Evolutionary conservation across 2,329 filamentous ascomycete species (phyloP).

Genomic region (Helminthosporium solani): DNA sequence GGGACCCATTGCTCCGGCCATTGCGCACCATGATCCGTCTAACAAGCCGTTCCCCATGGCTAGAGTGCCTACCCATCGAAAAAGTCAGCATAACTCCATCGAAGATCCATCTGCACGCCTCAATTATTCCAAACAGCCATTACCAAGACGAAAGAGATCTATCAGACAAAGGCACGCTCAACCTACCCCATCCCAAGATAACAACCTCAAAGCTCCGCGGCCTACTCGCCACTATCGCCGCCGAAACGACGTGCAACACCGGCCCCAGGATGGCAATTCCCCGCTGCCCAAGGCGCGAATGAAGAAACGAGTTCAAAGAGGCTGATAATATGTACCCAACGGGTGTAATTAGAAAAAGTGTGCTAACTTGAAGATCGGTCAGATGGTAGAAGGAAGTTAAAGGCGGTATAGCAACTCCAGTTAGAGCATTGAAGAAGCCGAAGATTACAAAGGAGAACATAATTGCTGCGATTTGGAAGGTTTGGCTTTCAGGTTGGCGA

Average conservation of each 20-base stretch:
- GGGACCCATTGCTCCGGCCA: conserved; percentile 44
- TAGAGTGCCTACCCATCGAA: conserved; percentile 13
- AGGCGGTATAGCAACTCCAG: conserved; percentile 40
- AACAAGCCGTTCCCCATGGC: conserved; percentile 45
- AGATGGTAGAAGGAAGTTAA: conserved; percentile 46
- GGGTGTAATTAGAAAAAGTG: conserved; percentile 48
- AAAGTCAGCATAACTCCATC: background rate
- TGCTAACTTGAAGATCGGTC: conserved; percentile 47
- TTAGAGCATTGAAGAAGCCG: conserved; percentile 42
- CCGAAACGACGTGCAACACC: conserved; percentile 38
- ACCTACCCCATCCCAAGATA: conserved; percentile 16
- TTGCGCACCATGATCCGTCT: conserved; percentile 50
- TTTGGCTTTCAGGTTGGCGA: background rate
- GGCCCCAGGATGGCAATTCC: conserved; percentile 46
- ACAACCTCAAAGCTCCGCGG: conserved; percentile 36
- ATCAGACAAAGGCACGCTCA: background rate
- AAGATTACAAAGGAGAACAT: conserved; percentile 61
- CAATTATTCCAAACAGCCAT: too few relatives aligned
- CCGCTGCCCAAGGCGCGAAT: conserved; percentile 46
- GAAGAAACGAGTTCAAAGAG: conserved; percentile 42
- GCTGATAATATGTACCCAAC: conserved; percentile 49
- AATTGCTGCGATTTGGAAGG: conserved; percentile 50
- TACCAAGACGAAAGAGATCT: too few relatives aligned
- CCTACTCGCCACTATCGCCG: conserved; percentile 27
- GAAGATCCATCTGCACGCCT: background rate